Percentiles rank a stretch among this genome's conserved stretches.
Conservation (phyloP, 163 green algal species). For the Smithsoniella earleae region DNA sequence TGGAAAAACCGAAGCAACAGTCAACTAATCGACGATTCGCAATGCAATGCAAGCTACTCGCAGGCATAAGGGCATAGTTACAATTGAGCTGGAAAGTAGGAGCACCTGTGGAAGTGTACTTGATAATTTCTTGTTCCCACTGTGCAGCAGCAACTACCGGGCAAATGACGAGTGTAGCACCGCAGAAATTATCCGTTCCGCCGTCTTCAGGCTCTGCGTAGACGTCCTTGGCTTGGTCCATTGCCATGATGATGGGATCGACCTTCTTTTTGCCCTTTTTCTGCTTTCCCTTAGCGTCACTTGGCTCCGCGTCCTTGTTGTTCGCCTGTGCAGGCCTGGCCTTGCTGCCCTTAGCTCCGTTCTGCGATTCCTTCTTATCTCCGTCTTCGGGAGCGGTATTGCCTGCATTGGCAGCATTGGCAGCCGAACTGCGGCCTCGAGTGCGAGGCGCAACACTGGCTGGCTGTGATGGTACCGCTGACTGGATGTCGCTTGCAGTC, state of each 20-base stretch:
- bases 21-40: background rate
- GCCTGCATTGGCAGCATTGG: no score
- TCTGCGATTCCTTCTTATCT: no score
- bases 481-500: background rate
- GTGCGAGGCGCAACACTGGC: no score
- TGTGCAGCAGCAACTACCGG: constrained; percentile 84
- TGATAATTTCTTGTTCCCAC: constrained; percentile 79
- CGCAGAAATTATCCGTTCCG: constrained; percentile 33
- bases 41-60: background rate
- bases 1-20: background rate
- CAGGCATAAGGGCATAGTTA: background rate
- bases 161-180: constrained; percentile 83
- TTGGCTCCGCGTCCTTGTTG: background rate
- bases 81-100: constrained; percentile 34
- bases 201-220: constrained; percentile 12
- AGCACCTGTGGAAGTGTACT: constrained; percentile 58
- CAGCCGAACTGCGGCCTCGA: no score
- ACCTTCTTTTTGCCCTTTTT: background rate
- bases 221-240: background rate
- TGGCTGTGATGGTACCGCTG: no score
- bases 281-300: background rate
- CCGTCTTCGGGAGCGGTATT: no score
- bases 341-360: no score
- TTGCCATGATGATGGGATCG: background rate
- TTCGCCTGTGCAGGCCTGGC: background rate